Evolutionary conservation across 257 asterid genomes (phyloP).

Genomic region (Craterostigma plantagineum): DNA sequence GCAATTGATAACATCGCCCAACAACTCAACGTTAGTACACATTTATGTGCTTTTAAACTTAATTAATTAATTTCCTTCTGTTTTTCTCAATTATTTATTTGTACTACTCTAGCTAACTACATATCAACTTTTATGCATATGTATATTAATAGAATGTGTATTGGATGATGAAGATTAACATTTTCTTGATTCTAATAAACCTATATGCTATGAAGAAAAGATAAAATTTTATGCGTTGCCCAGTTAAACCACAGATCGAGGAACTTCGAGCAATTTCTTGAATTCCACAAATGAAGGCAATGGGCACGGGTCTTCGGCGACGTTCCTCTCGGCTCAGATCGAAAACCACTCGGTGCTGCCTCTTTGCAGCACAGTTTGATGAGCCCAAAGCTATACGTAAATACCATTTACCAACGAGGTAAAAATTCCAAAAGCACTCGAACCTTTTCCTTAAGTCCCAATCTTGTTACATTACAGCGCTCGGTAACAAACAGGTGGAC

Average conservation of each 20-base stretch:
- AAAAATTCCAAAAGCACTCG: slow-evolving; percentile 14
- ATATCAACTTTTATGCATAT: too few species aligned
- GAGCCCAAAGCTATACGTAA: slow-evolving; percentile 81
- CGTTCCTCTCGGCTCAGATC: slow-evolving; percentile 93
- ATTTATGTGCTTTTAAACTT: too few species aligned
- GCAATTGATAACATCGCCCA: slow-evolving; percentile 50
- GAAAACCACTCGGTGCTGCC: slow-evolving; percentile 50
- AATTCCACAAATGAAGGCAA: slow-evolving; percentile 91
- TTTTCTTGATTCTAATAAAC: neutral
- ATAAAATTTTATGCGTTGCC: neutral
- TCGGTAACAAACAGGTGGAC: slow-evolving; percentile 63
- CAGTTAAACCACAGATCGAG: slow-evolving; percentile 96
- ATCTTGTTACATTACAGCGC: too few species aligned
- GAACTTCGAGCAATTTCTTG: slow-evolving; percentile 95
- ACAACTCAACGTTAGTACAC: slow-evolving; percentile 66
- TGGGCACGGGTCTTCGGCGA: slow-evolving; percentile 96
- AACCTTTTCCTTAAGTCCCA: neutral
- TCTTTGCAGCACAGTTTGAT: slow-evolving; percentile 84
- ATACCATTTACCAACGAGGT: slow-evolving; percentile 59
- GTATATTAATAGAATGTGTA: slow-evolving; percentile 28
- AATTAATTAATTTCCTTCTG: too few species aligned
- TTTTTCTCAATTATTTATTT: neutral
- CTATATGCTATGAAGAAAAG: too few species aligned
- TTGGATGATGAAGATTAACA: too few species aligned
- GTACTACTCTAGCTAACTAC: neutral